Evolutionary conservation across 805 yeast species (phyloP), one percentile per base, ranked within the genome.

Genomic region (Citeromyces nyonsensis): DNA sequence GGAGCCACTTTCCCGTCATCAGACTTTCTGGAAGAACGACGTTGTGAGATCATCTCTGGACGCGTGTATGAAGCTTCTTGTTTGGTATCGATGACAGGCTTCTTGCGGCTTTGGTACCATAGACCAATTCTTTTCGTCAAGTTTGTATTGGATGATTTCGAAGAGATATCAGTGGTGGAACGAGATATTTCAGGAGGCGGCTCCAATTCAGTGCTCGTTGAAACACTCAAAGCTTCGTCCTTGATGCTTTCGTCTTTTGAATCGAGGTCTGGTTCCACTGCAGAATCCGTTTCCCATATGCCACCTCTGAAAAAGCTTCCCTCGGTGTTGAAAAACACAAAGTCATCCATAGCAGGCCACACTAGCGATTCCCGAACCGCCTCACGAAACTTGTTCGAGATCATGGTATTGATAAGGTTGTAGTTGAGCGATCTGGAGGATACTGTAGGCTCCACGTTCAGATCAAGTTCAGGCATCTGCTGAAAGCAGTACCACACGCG

Each of bases 401-500:
- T 80, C 14, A 77, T 71, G 41, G 78, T 79, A 1, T 94, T 85
- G 28, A 91, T 68, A 49, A 86, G 63, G 24, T 72, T 70, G 45
- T 81, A 83, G 3, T 83, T 72, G 41, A 91, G 56, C 41, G 82
- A 81, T 35, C 93, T 65, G 4, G 94, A 73, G 41, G 94, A 80
- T 8, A 88, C 83, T n/a, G 83, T 70, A 0, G 98, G 98, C 50
- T 85, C 96, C 32, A 86, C 75, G 25, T 67, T 72, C 37, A 88
- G 49, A 35, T 73, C 78, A 47, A 88, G 52, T 6, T 63, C 59
- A 0, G 98, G 98, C 66, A 77, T 82, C 8, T 66, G 53, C 38
- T 73, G 80, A 50, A 85, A 91, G 2, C 82, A 70, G 47, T 84
- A 91, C 98, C 98, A 91, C 1, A 91, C 45, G 44, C 98, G 66